These are phyloP conservation scores for Fraxinus floribunda DNA, from an alignment of 305 asterid species.

Conservation along the genomic window DNA sequence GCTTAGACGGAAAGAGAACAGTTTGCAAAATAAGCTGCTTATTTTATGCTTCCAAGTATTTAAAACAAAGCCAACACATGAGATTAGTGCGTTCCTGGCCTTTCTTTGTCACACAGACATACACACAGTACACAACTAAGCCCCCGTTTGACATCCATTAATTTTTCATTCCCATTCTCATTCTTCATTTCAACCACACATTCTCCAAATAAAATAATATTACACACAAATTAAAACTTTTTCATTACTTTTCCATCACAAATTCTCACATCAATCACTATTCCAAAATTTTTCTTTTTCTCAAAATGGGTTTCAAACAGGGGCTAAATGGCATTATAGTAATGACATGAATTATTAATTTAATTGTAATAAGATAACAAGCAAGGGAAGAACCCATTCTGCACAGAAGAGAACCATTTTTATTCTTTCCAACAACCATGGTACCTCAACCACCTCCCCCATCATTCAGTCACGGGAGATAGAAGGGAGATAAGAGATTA, in stretches of 20 bases:
- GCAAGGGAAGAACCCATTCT: conserved; percentile 46
- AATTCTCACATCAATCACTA: too few species aligned
- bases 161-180: too few species aligned
- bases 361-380: conserved; percentile 22
- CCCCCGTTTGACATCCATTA: too few species aligned
- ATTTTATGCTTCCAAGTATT: neutral
- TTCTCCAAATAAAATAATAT: too few species aligned
- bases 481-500: neutral
- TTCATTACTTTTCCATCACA: too few species aligned
- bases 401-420: conserved; percentile 55
- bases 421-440: conserved; percentile 51
- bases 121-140: conserved; percentile 12
- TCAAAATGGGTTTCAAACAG: too few species aligned
- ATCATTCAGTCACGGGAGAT: conserved; percentile 5
- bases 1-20: conserved; percentile 53
- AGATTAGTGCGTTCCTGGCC: conserved; percentile 7
- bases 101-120: conserved; percentile 20
- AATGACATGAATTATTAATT: neutral
- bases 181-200: too few species aligned
- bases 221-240: too few species aligned
- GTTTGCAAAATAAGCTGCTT: conserved; percentile 18
- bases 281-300: too few species aligned
- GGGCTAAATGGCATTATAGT: neutral
- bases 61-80: conserved; percentile 36
- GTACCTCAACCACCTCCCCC: conserved; percentile 7